Evolutionary conservation across 164 flowering plant genomes (phyloP).

Genomic region (Vitis rotundifolia): DNA sequence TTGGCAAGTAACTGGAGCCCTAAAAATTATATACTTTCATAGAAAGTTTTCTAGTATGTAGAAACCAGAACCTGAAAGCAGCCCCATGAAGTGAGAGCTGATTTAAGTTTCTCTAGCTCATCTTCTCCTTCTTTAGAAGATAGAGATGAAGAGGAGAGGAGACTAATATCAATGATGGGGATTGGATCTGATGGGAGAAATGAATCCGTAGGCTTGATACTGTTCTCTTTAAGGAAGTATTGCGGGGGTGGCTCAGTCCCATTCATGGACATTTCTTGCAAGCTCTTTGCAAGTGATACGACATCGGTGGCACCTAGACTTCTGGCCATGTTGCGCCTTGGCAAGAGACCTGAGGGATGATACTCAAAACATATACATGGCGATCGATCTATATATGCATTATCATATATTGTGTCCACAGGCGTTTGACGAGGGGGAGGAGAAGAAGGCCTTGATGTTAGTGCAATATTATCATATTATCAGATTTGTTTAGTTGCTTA

Average conservation of each 20-base stretch:
- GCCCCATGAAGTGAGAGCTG: conserved; percentile 42
- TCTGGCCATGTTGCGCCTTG: neutral
- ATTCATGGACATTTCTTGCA: conserved; percentile 21
- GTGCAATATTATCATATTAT: too few relatives aligned
- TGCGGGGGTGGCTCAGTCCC: conserved; percentile 13
- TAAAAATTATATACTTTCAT: neutral
- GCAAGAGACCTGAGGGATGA: too few relatives aligned
- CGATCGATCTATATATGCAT: too few relatives aligned
- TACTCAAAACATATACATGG: too few relatives aligned
- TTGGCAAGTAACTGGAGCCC: too few relatives aligned
- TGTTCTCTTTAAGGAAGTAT: conserved; percentile 5
- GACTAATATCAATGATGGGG: conserved; percentile 24
- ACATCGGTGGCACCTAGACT: neutral
- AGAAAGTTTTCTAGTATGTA: neutral
- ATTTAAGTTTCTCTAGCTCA: conserved; percentile 32
- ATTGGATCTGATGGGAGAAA: conserved; percentile 8
- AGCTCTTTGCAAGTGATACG: neutral
- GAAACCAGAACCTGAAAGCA: conserved; percentile 40
- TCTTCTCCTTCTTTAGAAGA: conserved; percentile 3
- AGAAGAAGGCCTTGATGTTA: too few relatives aligned
- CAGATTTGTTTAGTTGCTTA: too few relatives aligned
- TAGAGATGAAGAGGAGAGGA: conserved; percentile 6
- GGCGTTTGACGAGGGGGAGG: too few relatives aligned
- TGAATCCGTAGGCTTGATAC: neutral
- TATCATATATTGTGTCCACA: too few relatives aligned